These are phyloP conservation scores for Penicillium ochrochloron DNA, from an alignment of 495 filamentous ascomycete species.

Conservation along the genomic window DNA sequence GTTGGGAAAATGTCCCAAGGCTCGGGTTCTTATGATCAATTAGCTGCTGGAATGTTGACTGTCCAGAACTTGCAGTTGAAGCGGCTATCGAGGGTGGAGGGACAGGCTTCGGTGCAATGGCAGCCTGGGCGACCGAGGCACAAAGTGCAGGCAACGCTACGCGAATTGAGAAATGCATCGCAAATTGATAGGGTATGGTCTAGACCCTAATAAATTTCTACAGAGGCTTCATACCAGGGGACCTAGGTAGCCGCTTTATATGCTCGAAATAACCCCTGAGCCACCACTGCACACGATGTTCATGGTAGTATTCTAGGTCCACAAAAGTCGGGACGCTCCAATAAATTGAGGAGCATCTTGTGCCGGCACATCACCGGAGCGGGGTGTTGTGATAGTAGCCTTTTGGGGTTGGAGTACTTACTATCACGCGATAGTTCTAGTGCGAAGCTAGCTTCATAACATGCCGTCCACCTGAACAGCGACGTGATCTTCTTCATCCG, in stretches of 20 bases:
- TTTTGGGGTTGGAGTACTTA: neutral
- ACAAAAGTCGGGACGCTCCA: neutral
- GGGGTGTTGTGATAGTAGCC: conserved; percentile 7
- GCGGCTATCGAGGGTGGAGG: conserved; percentile 16
- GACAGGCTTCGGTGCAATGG: conserved; percentile 17
- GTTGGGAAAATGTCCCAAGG: conserved; percentile 59
- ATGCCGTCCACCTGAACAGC: conserved; percentile 5
- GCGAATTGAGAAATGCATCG: conserved; percentile 10
- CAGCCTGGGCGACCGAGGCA: conserved; percentile 15
- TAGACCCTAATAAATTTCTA: neutral
- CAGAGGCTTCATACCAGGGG: neutral
- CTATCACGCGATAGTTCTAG: conserved; percentile 11
- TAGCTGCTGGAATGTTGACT: conserved; percentile 53
- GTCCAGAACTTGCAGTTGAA: conserved; percentile 16
- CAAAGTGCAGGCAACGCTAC: conserved; percentile 13
- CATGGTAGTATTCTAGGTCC: conserved; percentile 9
- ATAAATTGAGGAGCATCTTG: neutral
- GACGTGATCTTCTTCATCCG: neutral
- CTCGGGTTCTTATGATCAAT: conserved; percentile 57
- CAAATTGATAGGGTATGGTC: neutral
- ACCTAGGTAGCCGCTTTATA: neutral
- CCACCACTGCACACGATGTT: neutral
- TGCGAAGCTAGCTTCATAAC: conserved; percentile 6
- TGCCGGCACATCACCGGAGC: conserved; percentile 4
- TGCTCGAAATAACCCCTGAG: neutral